Evolutionary conservation across 495 filamentous ascomycete genomes (phyloP).

Genomic region (Entonaema liquescens): DNA sequence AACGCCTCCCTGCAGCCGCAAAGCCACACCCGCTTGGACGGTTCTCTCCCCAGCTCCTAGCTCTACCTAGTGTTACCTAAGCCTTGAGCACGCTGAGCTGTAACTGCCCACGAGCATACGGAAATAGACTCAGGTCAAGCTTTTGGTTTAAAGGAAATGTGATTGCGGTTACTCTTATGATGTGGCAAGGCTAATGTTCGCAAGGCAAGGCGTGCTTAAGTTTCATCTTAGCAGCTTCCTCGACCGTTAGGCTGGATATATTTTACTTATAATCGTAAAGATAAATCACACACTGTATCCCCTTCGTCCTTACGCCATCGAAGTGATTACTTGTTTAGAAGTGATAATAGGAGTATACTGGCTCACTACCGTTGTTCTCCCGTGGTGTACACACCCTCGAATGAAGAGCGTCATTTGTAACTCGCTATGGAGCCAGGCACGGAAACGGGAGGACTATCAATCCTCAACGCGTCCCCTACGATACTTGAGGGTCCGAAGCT

Average conservation of each 20-base stretch:
- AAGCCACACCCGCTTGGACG: not conserved
- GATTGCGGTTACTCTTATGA: not conserved
- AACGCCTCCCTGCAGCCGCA: slow-evolving; percentile 8
- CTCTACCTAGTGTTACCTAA: not conserved
- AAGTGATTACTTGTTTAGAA: not conserved
- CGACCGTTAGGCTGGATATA: not conserved
- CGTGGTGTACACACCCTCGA: not conserved
- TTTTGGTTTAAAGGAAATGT: not conserved
- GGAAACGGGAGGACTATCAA: slow-evolving; percentile 56
- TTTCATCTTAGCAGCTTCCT: not conserved
- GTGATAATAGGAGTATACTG: not conserved
- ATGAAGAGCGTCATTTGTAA: not conserved
- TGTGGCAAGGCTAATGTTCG: not conserved
- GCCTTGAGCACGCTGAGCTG: not conserved
- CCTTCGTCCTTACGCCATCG: not conserved
- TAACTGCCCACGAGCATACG: not conserved
- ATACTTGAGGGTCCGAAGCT: slow-evolving; percentile 66
- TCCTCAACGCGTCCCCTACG: slow-evolving; percentile 67
- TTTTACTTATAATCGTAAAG: not conserved
- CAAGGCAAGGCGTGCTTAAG: not conserved
- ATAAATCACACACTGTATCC: not conserved
- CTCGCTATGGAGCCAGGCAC: slow-evolving; percentile 29
- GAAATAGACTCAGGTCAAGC: not conserved
- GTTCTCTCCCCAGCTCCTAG: not conserved
- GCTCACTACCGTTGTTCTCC: not conserved